These are phyloP conservation scores for Sarocladium brachiariae DNA, from an alignment of 2,329 filamentous ascomycete species.

Conservation along the genomic window DNA sequence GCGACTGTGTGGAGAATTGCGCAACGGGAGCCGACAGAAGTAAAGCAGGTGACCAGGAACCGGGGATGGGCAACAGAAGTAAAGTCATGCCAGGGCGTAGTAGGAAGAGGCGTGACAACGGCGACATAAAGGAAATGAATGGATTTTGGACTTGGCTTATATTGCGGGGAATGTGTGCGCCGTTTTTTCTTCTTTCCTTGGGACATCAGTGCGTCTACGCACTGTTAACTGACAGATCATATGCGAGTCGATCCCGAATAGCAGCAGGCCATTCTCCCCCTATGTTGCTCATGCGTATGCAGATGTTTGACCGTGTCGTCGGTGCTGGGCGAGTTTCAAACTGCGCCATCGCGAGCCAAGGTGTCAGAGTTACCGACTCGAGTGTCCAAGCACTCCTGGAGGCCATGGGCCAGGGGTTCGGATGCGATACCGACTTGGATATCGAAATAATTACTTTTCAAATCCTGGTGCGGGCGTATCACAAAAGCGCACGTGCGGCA, in stretches of 20 bases:
- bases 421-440: neutral
- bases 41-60: neutral
- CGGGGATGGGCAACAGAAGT: neutral
- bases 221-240: conserved; percentile 1
- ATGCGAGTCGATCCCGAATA: neutral
- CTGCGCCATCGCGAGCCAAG: neutral
- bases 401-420: conserved; percentile 4
- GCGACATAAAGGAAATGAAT: too few relatives aligned
- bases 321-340: neutral
- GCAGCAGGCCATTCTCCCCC: neutral
- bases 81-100: too few relatives aligned
- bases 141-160: neutral
- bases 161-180: neutral
- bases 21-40: neutral
- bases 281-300: neutral
- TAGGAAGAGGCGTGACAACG: neutral
- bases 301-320: neutral
- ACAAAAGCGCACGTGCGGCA: too few relatives aligned
- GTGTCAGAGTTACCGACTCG: too few relatives aligned
- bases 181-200: conserved; percentile 2
- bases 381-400: too few relatives aligned
- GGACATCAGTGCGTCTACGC: neutral
- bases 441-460: neutral
- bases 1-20: neutral
- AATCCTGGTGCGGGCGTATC: neutral